Evolutionary conservation across 2,329 filamentous ascomycete species (phyloP), one percentile per base, ranked within the genome.

Genomic region (Canariomyces notabilis): DNA sequence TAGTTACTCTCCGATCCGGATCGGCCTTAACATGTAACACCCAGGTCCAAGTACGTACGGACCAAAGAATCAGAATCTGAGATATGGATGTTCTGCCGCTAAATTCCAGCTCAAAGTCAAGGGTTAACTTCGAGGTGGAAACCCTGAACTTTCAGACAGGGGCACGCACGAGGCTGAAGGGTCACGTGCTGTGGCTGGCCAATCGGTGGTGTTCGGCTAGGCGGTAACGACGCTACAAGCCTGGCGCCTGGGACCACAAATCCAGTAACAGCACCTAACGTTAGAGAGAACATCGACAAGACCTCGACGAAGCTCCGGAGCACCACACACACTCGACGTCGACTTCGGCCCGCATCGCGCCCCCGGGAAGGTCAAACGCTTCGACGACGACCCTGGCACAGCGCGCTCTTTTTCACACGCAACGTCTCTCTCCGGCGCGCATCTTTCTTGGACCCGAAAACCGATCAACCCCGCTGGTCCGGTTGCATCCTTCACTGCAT

Each of bases 251-350:
- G 26, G 49, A 53, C 51, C 55, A 57, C 53, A 57, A 55, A 52
- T 52, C 52, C 20, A 51, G 32, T 32, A 46, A 42, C 35, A 48
- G 44, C 49, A 43, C 50, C 48, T 48, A 47, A n/a, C n/a, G n/a
- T n/a, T n/a, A n/a, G n/a, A n/a, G n/a, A n/a, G 49, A 52, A 49
- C 47, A 51, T 49, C 38, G 42, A 47, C 52, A 53, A 51, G 49
- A 52, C 26, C 49, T 50, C 50, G 37, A 51, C 45, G 15, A 44
- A 52, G 49, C 47, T 52, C 46, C 37, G 36, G 48, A 47, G 37
- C 41, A n/a, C n/a, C n/a, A 48, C 42, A 52, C 48, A 29, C 26
- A 12, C 14, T 29, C 26, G 44, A 41, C 48, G 32, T 23, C n/a
- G n/a, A n/a, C 41, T 43, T 39, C 48, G 47, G 49, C 45, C 50